These are phyloP conservation scores for Panicum miliaceum DNA, from an alignment of 176 grass and related monocot genomes.

Conservation along the genomic window DNA sequence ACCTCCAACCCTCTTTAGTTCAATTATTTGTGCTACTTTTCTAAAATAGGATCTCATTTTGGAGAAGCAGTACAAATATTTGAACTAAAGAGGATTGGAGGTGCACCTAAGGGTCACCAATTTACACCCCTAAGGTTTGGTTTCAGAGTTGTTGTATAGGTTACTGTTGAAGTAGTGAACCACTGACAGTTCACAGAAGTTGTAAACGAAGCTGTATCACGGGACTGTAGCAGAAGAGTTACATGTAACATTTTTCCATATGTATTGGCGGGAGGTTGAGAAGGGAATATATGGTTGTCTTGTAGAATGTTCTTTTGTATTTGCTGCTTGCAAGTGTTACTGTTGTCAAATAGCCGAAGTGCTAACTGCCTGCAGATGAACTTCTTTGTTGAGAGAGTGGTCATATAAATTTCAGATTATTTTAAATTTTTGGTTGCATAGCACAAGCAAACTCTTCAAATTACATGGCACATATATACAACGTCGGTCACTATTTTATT, in stretches of 20 bases:
- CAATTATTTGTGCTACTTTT: too few species aligned
- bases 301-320: background rate
- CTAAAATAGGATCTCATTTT: too few species aligned
- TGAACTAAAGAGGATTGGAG: too few species aligned
- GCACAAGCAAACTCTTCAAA: background rate
- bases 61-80: too few species aligned
- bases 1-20: too few species aligned
- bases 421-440: background rate
- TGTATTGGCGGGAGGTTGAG: background rate
- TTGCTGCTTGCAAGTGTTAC: background rate
- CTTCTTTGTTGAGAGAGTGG: background rate
- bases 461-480: background rate
- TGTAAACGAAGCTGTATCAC: slow-evolving; percentile 10
- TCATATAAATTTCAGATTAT: background rate
- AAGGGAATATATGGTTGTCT: background rate
- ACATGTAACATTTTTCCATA: background rate
- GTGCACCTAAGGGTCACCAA: too few species aligned
- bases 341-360: background rate
- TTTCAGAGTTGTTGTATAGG: slow-evolving; percentile 34
- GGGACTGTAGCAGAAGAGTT: background rate
- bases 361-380: background rate
- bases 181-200: background rate
- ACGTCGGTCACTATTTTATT: too few species aligned
- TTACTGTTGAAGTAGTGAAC: background rate
- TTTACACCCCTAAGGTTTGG: too few species aligned